phyloP scores from a whole-genome alignment of 805 yeast species.

The Starmerella apis region DNA sequence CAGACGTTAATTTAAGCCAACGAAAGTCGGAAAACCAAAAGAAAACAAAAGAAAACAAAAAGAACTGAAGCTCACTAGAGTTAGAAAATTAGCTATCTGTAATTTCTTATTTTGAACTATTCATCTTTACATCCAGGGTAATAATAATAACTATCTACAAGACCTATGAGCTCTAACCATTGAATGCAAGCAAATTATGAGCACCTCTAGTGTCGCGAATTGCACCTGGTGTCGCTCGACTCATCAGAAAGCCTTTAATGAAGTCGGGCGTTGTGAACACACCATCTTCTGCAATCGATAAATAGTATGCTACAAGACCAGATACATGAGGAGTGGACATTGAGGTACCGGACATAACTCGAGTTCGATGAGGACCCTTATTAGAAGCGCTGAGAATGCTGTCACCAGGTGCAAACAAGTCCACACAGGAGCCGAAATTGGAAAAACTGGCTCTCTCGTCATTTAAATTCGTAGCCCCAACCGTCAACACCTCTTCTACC shows the following conservation, averaged over 20 bases:
- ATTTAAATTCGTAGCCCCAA: slow-evolving; percentile 77
- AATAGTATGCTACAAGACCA: slow-evolving; percentile 22
- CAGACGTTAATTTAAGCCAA: no score
- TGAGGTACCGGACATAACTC: slow-evolving; percentile 27
- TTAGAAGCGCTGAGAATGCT: slow-evolving; percentile 36
- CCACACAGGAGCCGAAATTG: slow-evolving; percentile 85
- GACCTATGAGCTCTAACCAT: no score
- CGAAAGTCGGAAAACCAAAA: no score
- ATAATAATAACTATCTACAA: no score
- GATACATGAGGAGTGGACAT: slow-evolving; percentile 30
- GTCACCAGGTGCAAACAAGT: slow-evolving; percentile 73
- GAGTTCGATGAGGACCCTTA: slow-evolving; percentile 16
- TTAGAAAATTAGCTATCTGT: no score
- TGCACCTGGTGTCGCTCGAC: background rate
- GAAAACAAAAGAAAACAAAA: background rate
- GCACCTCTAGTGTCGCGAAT: background rate
- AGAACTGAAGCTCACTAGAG: background rate
- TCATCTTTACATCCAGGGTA: no score
- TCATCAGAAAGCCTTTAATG: slow-evolving; percentile 1
- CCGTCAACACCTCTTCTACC: slow-evolving; percentile 60
- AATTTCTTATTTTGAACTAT: no score
- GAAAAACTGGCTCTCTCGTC: slow-evolving; percentile 62
- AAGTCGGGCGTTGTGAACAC: slow-evolving; percentile 5
- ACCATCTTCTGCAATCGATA: slow-evolving; percentile 5
- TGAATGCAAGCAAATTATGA: background rate